Evolutionary conservation across 208 protist genomes (phyloP), one percentile per base, ranked within the genome.

Genomic region (Acanthamoeba culbertsoni): DNA sequence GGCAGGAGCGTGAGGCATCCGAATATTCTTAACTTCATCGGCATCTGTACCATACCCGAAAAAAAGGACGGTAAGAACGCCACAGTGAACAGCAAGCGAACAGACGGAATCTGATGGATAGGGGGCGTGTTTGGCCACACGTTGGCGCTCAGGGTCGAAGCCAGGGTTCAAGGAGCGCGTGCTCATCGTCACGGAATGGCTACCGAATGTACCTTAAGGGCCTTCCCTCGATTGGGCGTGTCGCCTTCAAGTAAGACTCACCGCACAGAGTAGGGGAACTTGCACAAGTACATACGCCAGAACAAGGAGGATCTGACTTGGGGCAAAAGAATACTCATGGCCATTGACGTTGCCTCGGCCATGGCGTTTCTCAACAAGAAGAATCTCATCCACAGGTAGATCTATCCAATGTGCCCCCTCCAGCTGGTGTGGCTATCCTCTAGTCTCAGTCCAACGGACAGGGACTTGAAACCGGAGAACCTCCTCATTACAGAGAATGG

Each of bases 361-460:
- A 86, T 86, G 75, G 46, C 40, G 10, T 86, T 59, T n/a, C 75
- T 86, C 37, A 48, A 86, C 75, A 86, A 86, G 45, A 86, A 86
- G 75, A 86, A 86, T 16, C 42, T 86, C 3, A 86, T 86, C n/a
- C 75, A 86, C 75, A 48, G 75, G 14, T 6, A 37, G 10, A 7
- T 75, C 63, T n/a, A n/a, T n/a, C n/a, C n/a, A n/a, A n/a, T n/a
- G n/a, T n/a, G n/a, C n/a, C n/a, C n/a, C n/a, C 23, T 62, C 16
- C 23, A 62, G 53, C 53, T 23, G 23, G 16, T 62, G 23, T 16
- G 23, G 23, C 53, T 62, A n/a, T 62, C 23, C 23, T 16, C 23
- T 16, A 23, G 16, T 16, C 53, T 62, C 23, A 62, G 16, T 16
- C n/a, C n/a, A n/a, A n/a, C n/a, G n/a, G n/a, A 40, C 62, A 73